phyloP scores from a whole-genome alignment of 495 filamentous ascomycete genomes.

The Aspergillus cristatus region DNA sequence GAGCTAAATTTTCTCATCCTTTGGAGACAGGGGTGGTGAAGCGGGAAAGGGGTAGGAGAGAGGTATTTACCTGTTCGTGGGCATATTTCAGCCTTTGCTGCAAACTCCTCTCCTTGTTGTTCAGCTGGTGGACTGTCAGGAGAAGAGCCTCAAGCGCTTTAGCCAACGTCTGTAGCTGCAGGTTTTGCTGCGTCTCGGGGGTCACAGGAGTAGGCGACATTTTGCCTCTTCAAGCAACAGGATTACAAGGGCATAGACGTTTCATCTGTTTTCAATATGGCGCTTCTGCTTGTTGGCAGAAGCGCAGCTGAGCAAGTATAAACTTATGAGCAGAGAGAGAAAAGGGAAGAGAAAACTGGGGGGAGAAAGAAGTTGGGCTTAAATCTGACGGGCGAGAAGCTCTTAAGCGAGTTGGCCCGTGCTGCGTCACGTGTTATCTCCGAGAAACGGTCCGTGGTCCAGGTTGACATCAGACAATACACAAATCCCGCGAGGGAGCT shows the following conservation, averaged over 20 bases:
- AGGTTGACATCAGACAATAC: background rate
- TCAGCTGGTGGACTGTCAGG: constrained; percentile 39
- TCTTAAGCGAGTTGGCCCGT: constrained; percentile 36
- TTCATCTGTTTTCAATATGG: constrained; percentile 12
- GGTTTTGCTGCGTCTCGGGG: constrained; percentile 26
- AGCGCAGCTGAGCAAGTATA: constrained; percentile 8
- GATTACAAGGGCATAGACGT: constrained; percentile 18
- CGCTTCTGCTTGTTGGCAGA: constrained; percentile 23
- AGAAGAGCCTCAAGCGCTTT: constrained; percentile 41
- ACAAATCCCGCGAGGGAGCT: too few species aligned
- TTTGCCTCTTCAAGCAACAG: constrained; percentile 7
- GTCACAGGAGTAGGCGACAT: constrained; percentile 32
- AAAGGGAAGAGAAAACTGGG: constrained; percentile 10
- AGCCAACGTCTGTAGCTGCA: constrained; percentile 33
- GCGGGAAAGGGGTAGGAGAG: constrained; percentile 3
- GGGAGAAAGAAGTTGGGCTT: constrained; percentile 2
- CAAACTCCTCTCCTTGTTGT: constrained; percentile 33
- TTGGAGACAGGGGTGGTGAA: constrained; percentile 23
- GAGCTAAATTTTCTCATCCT: constrained; percentile 52
- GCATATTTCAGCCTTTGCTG: constrained; percentile 33
- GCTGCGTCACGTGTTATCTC: constrained; percentile 21
- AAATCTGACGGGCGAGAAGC: constrained; percentile 5
- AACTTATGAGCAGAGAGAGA: constrained; percentile 5
- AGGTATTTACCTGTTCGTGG: constrained; percentile 37
- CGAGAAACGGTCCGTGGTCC: background rate